Percentiles rank a stretch among this genome's conserved stretches.
These are phyloP conservation scores for Cetradonia linearis DNA, from an alignment of 495 filamentous ascomycete genomes.

Conservation along the genomic window DNA sequence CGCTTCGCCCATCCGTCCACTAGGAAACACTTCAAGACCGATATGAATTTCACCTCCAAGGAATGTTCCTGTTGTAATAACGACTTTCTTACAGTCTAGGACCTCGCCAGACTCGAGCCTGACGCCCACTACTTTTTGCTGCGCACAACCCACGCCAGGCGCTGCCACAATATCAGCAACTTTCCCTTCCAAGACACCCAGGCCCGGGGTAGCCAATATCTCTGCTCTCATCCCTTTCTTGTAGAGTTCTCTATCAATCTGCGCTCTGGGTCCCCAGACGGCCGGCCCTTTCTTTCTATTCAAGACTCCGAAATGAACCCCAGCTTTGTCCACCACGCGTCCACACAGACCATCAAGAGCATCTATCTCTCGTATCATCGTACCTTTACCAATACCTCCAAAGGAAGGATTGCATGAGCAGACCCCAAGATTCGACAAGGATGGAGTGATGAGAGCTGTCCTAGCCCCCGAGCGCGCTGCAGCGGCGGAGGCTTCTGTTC, in stretches of 20 bases:
- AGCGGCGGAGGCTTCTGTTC: slow-evolving; percentile 88
- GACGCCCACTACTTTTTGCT: slow-evolving; percentile 69
- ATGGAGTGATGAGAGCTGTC: slow-evolving; percentile 81
- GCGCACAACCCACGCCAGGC: slow-evolving; percentile 39
- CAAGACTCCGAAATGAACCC: slow-evolving; percentile 79
- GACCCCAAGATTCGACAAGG: slow-evolving; percentile 77
- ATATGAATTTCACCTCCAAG: slow-evolving; percentile 96
- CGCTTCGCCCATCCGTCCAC: slow-evolving; percentile 87
- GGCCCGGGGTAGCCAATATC: slow-evolving; percentile 59
- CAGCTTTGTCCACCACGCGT: slow-evolving; percentile 85
- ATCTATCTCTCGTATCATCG: slow-evolving; percentile 90
- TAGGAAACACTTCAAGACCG: slow-evolving; percentile 70
- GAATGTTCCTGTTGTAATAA: slow-evolving; percentile 96
- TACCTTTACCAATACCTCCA: slow-evolving; percentile 97
- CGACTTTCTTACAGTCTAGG: slow-evolving; percentile 65
- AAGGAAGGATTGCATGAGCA: slow-evolving; percentile 98
- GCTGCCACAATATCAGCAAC: slow-evolving; percentile 80
- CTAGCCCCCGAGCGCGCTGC: slow-evolving; percentile 81
- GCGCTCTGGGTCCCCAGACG: slow-evolving; percentile 92
- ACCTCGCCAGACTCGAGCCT: slow-evolving; percentile 82
- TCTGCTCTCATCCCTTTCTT: slow-evolving; percentile 87
- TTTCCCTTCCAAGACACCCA: slow-evolving; percentile 72
- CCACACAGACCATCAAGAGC: slow-evolving; percentile 88
- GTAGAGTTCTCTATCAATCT: slow-evolving; percentile 90
- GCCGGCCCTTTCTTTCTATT: slow-evolving; percentile 87